Conservation (phyloP, 1,284 basidiomycete species). For the Exobasidium rhododendri region DNA sequence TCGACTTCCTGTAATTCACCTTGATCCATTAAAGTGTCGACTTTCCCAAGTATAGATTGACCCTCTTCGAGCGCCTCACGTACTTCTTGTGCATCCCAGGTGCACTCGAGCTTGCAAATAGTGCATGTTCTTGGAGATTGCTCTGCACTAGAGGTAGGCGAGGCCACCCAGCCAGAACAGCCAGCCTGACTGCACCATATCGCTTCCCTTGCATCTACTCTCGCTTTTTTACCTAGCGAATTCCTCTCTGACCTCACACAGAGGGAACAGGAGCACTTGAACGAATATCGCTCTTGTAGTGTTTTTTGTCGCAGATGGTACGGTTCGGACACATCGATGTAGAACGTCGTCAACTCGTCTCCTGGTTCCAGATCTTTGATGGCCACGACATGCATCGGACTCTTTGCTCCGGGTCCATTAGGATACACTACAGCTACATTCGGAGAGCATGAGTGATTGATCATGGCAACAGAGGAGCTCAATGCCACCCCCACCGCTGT, state of each 20-base stretch:
- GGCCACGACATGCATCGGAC: slow-evolving; percentile 61
- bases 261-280: slow-evolving; percentile 67
- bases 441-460: slow-evolving; percentile 87
- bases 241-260: slow-evolving; percentile 55
- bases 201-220: slow-evolving; percentile 68
- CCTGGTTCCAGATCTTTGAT: slow-evolving; percentile 55
- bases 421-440: slow-evolving; percentile 90
- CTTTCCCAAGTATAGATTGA: background rate
- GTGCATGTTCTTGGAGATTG: background rate
- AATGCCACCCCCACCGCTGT: slow-evolving; percentile 75
- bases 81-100: background rate
- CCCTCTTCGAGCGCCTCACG: background rate
- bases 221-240: slow-evolving; percentile 46
- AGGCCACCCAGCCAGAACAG: background rate
- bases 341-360: slow-evolving; percentile 63
- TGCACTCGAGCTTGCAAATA: background rate
- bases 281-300: slow-evolving; percentile 73
- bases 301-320: slow-evolving; percentile 63
- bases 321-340: slow-evolving; percentile 75
- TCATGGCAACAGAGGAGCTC: slow-evolving; percentile 72
- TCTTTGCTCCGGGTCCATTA: slow-evolving; percentile 37
- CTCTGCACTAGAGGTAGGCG: background rate
- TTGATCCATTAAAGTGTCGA: slow-evolving; percentile 59
- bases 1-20: slow-evolving; percentile 70
- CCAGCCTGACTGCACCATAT: slow-evolving; percentile 60